Base-by-base conservation (phyloP, 208 protist genomes). In the Crithidia thermophila region DNA sequence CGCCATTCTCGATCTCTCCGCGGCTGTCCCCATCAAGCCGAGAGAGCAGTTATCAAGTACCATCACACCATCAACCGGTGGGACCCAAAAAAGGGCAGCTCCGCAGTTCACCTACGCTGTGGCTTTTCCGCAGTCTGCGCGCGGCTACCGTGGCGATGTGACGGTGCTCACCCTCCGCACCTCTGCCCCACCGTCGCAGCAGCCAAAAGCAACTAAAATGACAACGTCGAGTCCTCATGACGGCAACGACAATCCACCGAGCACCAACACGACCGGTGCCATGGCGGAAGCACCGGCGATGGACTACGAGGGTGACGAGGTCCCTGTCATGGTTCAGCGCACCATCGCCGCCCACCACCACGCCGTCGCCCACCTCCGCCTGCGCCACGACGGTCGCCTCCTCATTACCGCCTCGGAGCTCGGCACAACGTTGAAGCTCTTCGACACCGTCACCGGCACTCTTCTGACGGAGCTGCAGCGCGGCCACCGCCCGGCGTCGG, bases 351-450 rank as follows among this genome's bases (percentile, higher is more conserved):
- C 82, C 39, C 75, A 76, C 72, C 23, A 72, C 52, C 49, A 79
- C 66, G 43, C 78, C 45, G 50, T 84, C 39, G 73, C 80, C 58
- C 36, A 72, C 66, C 51, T 77, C 36, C 56, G 72, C 37, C 63
- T 75, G 13, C 49, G 69, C 47, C 59, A 70, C 1, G 77, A 88
- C 57, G 67, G 82, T 2, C 52, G 59, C 0, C 59, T 82, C 20
- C 74, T 88, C 31, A 73, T 84, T 14, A 87, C 85, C 6, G 82
- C 85, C 46, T 94, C 88, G 3, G 37, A 57, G 28, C 69, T 64
- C n/a, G 88, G 88, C 27, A 90, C 73, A 7, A 90, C 84, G 1
- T 68, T 94, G 34, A 90, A 87, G 39, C 67, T 94, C 11, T 85
- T 91, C 58, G 81, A 91, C 34, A 56, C 70, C 3, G 21, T 52